Conservation (phyloP, 2,329 filamentous ascomycete genomes). For the Colletotrichum siamense region DNA sequence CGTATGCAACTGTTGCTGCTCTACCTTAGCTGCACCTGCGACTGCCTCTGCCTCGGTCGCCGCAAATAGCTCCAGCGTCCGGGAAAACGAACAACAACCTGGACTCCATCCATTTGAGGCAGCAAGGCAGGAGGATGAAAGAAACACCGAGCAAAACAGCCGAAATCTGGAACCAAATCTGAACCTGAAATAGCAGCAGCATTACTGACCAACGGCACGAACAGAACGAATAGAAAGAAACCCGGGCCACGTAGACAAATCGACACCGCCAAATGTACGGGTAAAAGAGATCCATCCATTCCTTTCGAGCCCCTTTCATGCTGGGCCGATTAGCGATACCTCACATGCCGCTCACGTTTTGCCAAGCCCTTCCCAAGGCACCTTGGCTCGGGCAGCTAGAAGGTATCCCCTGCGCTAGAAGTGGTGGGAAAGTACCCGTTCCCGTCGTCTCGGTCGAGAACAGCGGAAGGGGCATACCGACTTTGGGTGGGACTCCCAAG, state of each 20-base stretch:
- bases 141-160: not conserved
- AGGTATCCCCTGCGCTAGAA: not conserved
- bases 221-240: not conserved
- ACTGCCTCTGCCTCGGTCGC: not conserved
- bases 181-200: not conserved
- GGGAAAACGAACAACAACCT: not conserved
- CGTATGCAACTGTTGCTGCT: not conserved
- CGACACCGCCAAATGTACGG: not conserved
- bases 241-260: not conserved
- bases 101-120: not conserved
- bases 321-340: slow-evolving; percentile 1
- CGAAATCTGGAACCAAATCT: not conserved
- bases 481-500: not conserved
- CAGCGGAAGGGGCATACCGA: not conserved
- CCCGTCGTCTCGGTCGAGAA: not conserved
- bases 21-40: not conserved
- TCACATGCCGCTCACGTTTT: slow-evolving; percentile 5
- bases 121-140: not conserved
- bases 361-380: not conserved
- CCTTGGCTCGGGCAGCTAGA: not conserved
- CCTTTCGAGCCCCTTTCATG: not conserved
- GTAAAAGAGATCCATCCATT: not conserved
- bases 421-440: not conserved
- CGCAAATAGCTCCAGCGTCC: not conserved
- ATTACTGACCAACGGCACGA: not conserved